phyloP scores from a whole-genome alignment of 208 protist genomes.

The Crithidia brevicula region DNA sequence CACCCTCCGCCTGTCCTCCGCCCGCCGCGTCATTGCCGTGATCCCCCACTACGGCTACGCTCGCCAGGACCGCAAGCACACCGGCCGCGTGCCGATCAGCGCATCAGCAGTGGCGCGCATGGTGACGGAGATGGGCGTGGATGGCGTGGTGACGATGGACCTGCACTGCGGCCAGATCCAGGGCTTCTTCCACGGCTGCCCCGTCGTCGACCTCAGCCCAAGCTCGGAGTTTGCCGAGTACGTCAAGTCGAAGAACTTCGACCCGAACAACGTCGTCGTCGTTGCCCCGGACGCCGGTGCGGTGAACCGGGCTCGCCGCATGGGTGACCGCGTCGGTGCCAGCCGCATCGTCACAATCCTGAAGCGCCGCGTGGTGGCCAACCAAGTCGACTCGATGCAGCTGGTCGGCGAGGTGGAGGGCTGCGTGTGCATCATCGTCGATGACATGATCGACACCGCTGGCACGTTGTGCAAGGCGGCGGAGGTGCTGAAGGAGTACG shows the following conservation, averaged over 20 bases:
- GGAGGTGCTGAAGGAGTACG: constrained; percentile 93
- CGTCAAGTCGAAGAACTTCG: constrained; percentile 75
- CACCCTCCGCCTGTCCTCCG: constrained; percentile 91
- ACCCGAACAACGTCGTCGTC: constrained; percentile 84
- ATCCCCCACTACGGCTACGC: constrained; percentile 97
- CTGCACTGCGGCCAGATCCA: constrained; percentile 96
- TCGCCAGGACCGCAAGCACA: constrained; percentile 97
- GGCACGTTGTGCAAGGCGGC: constrained; percentile 96
- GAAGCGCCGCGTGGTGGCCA: constrained; percentile 94
- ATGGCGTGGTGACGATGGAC: constrained; percentile 95
- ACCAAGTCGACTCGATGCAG: constrained; percentile 93
- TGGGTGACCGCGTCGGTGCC: constrained; percentile 80
- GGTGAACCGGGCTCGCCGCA: constrained; percentile 90
- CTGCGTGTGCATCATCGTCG: constrained; percentile 96
- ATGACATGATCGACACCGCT: constrained; percentile 98
- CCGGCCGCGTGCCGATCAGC: constrained; percentile 95
- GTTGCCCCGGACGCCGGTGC: constrained; percentile 97
- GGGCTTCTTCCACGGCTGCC: constrained; percentile 95
- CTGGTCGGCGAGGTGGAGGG: constrained; percentile 96
- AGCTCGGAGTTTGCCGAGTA: constrained; percentile 89
- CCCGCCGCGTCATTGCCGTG: constrained; percentile 91
- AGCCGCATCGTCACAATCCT: constrained; percentile 95
- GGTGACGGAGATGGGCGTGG: constrained; percentile 91
- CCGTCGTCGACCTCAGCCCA: constrained; percentile 92
- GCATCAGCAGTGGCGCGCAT: constrained; percentile 94